Conservation (phyloP, 768 basidiomycete genomes). For the Pleurotus giganteus region DNA sequence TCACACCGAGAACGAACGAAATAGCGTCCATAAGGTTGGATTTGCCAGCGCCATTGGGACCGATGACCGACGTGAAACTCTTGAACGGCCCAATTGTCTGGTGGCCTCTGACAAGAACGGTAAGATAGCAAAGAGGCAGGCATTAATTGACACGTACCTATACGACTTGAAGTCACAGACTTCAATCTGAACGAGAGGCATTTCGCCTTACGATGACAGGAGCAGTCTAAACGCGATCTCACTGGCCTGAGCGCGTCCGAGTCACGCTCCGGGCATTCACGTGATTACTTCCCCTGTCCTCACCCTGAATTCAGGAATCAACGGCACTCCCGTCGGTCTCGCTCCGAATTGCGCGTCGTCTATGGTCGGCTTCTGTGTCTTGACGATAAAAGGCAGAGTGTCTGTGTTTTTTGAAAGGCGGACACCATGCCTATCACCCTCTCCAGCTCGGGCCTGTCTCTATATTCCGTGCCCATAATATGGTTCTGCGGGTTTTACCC, state of each 20-base stretch:
- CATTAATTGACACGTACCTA: conserved; percentile 41
- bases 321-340: too few relatives aligned
- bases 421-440: neutral
- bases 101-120: conserved; percentile 50
- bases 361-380: neutral
- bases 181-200: conserved; percentile 87
- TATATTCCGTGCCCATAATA: conserved; percentile 37
- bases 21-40: conserved; percentile 99
- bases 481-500: conserved; percentile 35
- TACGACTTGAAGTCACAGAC: conserved; percentile 98
- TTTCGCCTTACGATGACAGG: conserved; percentile 23
- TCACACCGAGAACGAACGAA: conserved; percentile 96
- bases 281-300: too few relatives aligned
- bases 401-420: neutral
- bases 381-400: neutral
- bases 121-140: neutral
- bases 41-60: conserved; percentile 98
- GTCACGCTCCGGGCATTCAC: neutral
- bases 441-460: neutral
- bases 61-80: conserved; percentile 94
- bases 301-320: too few relatives aligned
- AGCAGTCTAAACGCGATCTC: neutral
- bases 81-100: conserved; percentile 89
- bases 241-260: neutral
- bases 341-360: neutral